These are phyloP conservation scores for Skeletonema costatum DNA, from an alignment of 108 stramenopile genomes.

Conservation along the genomic window DNA sequence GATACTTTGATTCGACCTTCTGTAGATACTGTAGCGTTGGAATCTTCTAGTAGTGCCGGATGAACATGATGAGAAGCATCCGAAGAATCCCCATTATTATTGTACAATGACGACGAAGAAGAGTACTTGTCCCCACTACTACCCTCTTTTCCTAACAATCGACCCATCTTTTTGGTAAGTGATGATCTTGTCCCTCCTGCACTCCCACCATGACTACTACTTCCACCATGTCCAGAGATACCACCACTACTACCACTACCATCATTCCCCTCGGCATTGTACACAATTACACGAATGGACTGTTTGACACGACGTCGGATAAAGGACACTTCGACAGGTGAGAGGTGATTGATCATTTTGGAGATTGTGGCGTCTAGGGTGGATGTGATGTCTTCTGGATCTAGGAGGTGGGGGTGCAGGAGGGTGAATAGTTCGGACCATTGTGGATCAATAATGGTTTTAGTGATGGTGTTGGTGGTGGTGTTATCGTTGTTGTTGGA, in stretches of 20 bases:
- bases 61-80: neutral
- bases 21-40: neutral
- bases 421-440: constrained; percentile 18
- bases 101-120: neutral
- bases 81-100: neutral
- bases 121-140: neutral
- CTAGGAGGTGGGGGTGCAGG: constrained; percentile 14
- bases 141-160: neutral
- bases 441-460: neutral
- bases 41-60: constrained; percentile 27
- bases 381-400: constrained; percentile 26
- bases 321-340: constrained; percentile 34
- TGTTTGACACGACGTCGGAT: constrained; percentile 10
- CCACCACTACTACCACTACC: neutral
- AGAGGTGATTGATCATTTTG: constrained; percentile 11
- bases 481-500: neutral
- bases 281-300: neutral
- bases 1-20: constrained; percentile 2
- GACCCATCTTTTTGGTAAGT: constrained; percentile 3
- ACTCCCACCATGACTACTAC: neutral
- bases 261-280: neutral
- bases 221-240: neutral
- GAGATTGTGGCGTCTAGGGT: constrained; percentile 17
- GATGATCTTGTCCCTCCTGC: neutral
- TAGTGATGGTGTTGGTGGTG: neutral